Evolutionary conservation across 352 stramenopile genomes (phyloP).

Genomic region (Phytophthora podocarpi): DNA sequence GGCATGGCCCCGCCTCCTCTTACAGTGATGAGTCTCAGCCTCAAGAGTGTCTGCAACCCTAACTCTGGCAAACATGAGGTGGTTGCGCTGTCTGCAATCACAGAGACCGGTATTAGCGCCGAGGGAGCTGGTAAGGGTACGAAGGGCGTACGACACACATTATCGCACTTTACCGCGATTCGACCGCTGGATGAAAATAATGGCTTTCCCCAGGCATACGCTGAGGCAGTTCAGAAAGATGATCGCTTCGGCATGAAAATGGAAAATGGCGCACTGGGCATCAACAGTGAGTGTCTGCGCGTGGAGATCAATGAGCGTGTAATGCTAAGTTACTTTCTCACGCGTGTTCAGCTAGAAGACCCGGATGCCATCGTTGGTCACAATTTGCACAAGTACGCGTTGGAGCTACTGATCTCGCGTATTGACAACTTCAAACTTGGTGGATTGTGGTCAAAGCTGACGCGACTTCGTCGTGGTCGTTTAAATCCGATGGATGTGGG

Average conservation of each 20-base stretch:
- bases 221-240: conserved; percentile 53
- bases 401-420: conserved; percentile 97
- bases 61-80: conserved; percentile 97
- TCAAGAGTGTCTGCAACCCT: conserved; percentile 98
- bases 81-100: conserved; percentile 83
- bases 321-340: conserved; percentile 88
- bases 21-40: conserved; percentile 95
- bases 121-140: conserved; percentile 54
- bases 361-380: conserved; percentile 98
- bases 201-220: conserved; percentile 68
- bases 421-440: conserved; percentile 93
- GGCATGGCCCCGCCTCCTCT: conserved; percentile 89
- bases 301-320: conserved; percentile 87
- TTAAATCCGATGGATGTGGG: conserved; percentile 80
- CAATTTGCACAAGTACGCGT: conserved; percentile 98
- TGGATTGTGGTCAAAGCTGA: conserved; percentile 84
- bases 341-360: conserved; percentile 95
- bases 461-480: conserved; percentile 76
- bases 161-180: conserved; percentile 86
- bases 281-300: conserved; percentile 60
- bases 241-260: conserved; percentile 61
- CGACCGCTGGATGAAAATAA: conserved; percentile 70
- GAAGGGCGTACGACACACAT: conserved; percentile 39
- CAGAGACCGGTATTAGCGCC: conserved; percentile 72
- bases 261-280: conserved; percentile 36